Evolutionary conservation across 2,329 filamentous ascomycete species (phyloP).

Genomic region (Neonectria punicea): DNA sequence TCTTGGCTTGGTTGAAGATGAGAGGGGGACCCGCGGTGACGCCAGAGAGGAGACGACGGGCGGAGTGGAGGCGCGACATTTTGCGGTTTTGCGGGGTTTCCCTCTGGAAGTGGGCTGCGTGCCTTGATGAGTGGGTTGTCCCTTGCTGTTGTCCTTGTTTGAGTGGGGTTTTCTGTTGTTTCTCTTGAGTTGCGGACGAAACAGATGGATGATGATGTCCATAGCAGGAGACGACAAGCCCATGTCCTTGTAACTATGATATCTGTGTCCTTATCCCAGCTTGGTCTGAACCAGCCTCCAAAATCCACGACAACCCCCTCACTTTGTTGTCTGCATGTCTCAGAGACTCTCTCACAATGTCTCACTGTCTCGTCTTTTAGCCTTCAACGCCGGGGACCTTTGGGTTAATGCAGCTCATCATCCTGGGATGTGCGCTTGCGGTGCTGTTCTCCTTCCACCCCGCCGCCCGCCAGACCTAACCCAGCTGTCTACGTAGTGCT

Average conservation of each 20-base stretch:
- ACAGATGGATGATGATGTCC: background rate
- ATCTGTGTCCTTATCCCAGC: background rate
- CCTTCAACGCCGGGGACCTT: slow-evolving; percentile 11
- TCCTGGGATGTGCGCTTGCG: slow-evolving; percentile 12
- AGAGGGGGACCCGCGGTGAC: slow-evolving; percentile 33
- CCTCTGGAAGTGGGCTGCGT: background rate
- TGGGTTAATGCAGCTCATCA: slow-evolving; percentile 25
- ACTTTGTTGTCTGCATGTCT: background rate
- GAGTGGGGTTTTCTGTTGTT: background rate
- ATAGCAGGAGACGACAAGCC: background rate
- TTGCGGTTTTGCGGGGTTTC: slow-evolving; percentile 25
- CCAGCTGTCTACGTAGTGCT: background rate
- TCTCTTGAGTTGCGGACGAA: background rate
- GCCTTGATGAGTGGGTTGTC: background rate
- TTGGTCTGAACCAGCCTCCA: background rate
- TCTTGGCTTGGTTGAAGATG: slow-evolving; percentile 36
- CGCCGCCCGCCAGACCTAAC: background rate
- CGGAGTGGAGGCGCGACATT: slow-evolving; percentile 10
- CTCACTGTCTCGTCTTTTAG: slow-evolving; percentile 15
- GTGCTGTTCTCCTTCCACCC: slow-evolving; percentile 3
- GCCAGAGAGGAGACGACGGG: slow-evolving; percentile 23
- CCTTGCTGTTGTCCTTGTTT: slow-evolving; percentile 6
- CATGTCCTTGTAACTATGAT: background rate
- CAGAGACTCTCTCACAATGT: slow-evolving; percentile 5
- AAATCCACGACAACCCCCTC: background rate